These are phyloP conservation scores for Starmerella lactis-condensi DNA, from an alignment of 805 yeast species.

Conservation along the genomic window DNA sequence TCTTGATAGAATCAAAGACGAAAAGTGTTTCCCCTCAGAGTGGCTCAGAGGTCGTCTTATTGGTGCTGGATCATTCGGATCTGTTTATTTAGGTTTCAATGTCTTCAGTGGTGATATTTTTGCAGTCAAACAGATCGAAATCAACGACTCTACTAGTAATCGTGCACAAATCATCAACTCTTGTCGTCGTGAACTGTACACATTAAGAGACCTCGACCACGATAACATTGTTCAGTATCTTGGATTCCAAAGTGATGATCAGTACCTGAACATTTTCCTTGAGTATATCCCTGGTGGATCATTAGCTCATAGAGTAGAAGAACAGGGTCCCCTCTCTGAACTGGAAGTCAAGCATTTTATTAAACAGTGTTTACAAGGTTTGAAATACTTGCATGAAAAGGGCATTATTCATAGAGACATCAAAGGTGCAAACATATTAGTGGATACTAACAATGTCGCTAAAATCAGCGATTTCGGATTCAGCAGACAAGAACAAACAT, in stretches of 20 bases:
- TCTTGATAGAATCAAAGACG: constrained; percentile 23
- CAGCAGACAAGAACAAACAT: constrained; percentile 46
- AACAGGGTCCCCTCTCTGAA: constrained; percentile 62
- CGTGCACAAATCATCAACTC: constrained; percentile 17
- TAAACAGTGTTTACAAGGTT: constrained; percentile 57
- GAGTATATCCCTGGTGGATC: constrained; percentile 63
- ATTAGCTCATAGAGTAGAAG: constrained; percentile 42
- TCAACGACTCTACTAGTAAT: constrained; percentile 27
- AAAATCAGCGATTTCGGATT: constrained; percentile 80
- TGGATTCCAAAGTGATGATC: constrained; percentile 66
- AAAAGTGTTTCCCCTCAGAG: constrained; percentile 43
- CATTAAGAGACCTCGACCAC: constrained; percentile 65
- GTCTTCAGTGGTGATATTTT: constrained; percentile 82
- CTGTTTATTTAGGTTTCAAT: constrained; percentile 81
- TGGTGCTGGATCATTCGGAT: constrained; percentile 90
- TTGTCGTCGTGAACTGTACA: constrained; percentile 26
- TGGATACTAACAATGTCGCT: constrained; percentile 62
- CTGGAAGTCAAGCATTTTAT: constrained; percentile 53
- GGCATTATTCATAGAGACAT: constrained; percentile 73
- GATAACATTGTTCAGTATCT: constrained; percentile 82
- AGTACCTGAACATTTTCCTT: constrained; percentile 56
- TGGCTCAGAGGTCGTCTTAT: constrained; percentile 90
- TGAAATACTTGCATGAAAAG: constrained; percentile 53
- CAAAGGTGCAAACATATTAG: constrained; percentile 72
- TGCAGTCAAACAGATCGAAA: constrained; percentile 89